Conservation (phyloP, 257 asterid species). For the Petunia secreta region DNA sequence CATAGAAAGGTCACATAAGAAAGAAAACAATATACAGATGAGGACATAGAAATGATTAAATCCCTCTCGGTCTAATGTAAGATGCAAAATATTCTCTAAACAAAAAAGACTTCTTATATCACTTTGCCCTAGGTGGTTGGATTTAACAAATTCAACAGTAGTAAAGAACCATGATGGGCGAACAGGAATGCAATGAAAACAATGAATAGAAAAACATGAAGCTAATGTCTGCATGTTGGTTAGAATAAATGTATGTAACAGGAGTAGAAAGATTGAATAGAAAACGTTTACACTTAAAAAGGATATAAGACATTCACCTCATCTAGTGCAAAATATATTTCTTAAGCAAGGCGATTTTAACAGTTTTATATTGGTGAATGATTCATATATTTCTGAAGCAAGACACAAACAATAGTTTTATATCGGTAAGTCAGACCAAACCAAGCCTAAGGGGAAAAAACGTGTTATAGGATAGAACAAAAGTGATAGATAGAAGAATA, state of each 20-base stretch:
- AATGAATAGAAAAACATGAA: neutral
- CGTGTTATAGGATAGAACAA: neutral
- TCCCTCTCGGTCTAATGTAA: neutral
- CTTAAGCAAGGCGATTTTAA: neutral
- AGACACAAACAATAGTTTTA: too few species aligned
- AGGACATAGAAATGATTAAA: neutral
- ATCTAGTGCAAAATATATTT: too few species aligned
- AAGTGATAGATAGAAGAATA: neutral
- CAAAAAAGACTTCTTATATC: neutral
- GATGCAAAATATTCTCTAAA: neutral
- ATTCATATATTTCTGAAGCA: too few species aligned
- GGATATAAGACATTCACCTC: neutral
- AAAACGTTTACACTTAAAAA: neutral
- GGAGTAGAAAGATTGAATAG: neutral
- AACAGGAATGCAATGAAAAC: neutral
- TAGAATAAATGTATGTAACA: neutral
- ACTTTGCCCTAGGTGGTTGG: neutral
- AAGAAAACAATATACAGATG: conserved; percentile 4
- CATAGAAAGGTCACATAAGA: conserved; percentile 15
- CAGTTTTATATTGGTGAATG: neutral
- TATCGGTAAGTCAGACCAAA: neutral
- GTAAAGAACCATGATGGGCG: neutral
- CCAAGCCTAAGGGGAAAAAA: neutral
- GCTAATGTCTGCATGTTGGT: neutral
- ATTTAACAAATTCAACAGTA: neutral